These are phyloP conservation scores for Aureobasidium sp. DNA, from an alignment of 2,329 filamentous ascomycete genomes.

Conservation along the genomic window DNA sequence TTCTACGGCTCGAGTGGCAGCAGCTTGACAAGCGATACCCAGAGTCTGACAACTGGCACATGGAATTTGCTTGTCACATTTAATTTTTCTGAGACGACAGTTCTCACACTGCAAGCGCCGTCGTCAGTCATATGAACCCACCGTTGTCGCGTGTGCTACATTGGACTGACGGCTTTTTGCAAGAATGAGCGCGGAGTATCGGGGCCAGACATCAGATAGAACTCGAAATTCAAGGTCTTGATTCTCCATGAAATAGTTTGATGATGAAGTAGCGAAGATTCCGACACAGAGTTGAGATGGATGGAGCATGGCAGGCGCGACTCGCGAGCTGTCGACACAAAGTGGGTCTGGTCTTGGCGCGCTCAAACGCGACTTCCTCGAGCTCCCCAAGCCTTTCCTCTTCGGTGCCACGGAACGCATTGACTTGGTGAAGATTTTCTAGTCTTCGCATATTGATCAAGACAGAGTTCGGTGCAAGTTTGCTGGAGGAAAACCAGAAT, in stretches of 20 bases:
- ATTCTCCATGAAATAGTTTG: neutral
- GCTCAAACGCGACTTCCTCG: too few species aligned
- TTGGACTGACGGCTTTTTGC: constrained; percentile 7
- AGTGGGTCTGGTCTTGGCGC: neutral
- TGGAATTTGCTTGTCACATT: constrained; percentile 13
- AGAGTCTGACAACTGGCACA: constrained; percentile 13
- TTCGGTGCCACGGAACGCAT: too few species aligned
- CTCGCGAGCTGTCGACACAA: neutral
- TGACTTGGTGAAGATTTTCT: too few species aligned
- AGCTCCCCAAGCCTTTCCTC: too few species aligned
- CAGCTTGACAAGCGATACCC: constrained; percentile 10
- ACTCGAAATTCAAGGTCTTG: rapidly evolving
- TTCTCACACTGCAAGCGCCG: constrained; percentile 12
- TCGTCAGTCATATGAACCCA: neutral
- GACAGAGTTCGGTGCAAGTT: too few species aligned
- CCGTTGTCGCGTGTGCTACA: neutral
- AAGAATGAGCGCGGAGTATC: neutral
- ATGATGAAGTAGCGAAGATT: too few species aligned
- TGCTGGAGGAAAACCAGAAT: too few species aligned
- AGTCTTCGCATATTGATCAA: too few species aligned
- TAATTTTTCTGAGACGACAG: constrained; percentile 14
- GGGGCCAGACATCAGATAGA: neutral
- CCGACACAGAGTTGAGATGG: too few species aligned
- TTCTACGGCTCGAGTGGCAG: neutral
- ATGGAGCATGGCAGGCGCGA: neutral